These are phyloP conservation scores for Cucumis melo DNA, from an alignment of 306 rosid genomes.

Conservation along the genomic window DNA sequence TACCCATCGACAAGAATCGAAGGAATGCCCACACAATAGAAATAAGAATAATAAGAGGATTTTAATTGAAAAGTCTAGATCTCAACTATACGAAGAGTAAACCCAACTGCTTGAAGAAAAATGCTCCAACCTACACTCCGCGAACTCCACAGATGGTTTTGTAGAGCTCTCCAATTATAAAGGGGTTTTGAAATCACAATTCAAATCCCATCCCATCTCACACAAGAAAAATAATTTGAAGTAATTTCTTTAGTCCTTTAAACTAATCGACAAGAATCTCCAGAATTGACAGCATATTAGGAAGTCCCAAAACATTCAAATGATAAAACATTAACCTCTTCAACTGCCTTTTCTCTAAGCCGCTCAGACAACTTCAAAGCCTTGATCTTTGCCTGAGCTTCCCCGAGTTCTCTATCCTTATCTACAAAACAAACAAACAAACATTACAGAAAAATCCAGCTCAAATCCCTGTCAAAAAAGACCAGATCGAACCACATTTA, in stretches of 20 bases:
- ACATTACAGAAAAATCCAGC: constrained; percentile 16
- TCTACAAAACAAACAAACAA: constrained; percentile 35
- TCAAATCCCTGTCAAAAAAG: constrained; percentile 18
- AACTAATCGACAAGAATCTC: not conserved
- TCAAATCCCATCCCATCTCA: not conserved
- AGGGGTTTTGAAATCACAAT: not conserved
- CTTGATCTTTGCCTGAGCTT: constrained; percentile 96
- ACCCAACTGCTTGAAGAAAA: not conserved
- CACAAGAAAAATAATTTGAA: not conserved
- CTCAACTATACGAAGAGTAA: not conserved
- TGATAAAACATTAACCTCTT: constrained; percentile 56
- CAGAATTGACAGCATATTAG: not conserved
- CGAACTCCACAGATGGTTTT: not conserved
- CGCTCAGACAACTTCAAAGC: constrained; percentile 82
- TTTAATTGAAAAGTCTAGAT: not conserved
- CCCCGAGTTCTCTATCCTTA: constrained; percentile 87
- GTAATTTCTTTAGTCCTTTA: not conserved
- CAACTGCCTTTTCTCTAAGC: constrained; percentile 91
- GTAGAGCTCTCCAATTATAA: not conserved
- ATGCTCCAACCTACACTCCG: not conserved
- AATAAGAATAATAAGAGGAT: not conserved
- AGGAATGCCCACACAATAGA: not conserved
- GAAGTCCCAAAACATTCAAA: not conserved
- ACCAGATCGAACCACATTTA: constrained; percentile 82
- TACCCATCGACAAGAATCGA: not conserved